Evolutionary conservation across 2,329 filamentous ascomycete species (phyloP).

Genomic region (Stachybotrys echinatus): DNA sequence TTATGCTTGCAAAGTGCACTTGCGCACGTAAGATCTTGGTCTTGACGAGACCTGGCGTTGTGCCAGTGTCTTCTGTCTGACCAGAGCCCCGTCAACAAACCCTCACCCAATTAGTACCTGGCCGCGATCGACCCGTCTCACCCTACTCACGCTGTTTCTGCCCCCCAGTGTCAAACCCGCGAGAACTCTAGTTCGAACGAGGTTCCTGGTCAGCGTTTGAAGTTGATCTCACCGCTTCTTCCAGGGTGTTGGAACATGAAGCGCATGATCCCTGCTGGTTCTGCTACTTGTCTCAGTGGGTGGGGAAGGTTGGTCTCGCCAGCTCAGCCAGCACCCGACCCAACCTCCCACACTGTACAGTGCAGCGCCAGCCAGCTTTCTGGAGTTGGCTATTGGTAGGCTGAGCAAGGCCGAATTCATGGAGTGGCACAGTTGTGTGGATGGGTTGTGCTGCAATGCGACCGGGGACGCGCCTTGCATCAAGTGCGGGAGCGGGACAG

Average conservation of each 20-base stretch:
- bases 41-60: neutral
- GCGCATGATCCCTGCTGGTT: neutral
- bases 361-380: neutral
- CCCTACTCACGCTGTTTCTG: neutral
- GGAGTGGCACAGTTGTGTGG: neutral
- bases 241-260: neutral
- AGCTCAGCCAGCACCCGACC: neutral
- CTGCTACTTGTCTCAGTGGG: neutral
- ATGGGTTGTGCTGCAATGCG: too few relatives aligned
- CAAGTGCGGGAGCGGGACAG: too few relatives aligned
- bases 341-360: neutral
- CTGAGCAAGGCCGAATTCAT: too few relatives aligned
- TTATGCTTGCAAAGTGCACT: neutral
- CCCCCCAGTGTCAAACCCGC: neutral
- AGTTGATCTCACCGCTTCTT: neutral
- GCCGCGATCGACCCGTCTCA: neutral
- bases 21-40: neutral
- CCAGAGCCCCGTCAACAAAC: neutral
- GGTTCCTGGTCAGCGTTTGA: neutral
- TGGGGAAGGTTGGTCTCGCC: neutral
- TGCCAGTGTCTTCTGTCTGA: neutral
- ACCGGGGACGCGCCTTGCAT: too few relatives aligned
- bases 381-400: neutral
- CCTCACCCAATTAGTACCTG: neutral
- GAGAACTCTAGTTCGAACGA: neutral